Conservation (phyloP, 192 early-diverging fungal genomes). For the Coemansia erecta region DNA sequence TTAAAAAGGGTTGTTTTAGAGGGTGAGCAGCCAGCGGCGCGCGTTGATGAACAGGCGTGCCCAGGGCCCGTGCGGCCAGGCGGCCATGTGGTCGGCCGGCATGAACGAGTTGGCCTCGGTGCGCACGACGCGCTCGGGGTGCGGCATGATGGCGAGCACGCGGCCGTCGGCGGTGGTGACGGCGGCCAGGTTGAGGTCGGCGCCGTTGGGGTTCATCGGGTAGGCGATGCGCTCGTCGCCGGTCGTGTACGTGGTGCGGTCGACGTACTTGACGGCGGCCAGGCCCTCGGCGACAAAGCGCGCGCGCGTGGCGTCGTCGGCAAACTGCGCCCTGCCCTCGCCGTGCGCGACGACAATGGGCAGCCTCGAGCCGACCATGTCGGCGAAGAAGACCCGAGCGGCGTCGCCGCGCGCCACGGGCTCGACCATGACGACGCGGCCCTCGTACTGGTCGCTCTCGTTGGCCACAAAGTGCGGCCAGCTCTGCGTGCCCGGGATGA, state of each 20-base stretch:
- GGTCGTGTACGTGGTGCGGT: conserved; percentile 60
- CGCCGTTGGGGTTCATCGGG: conserved; percentile 98
- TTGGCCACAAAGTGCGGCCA: conserved; percentile 96
- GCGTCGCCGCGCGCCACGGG: conserved; percentile 12
- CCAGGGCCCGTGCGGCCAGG: conserved; percentile 74
- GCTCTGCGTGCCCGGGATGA: conserved; percentile 77
- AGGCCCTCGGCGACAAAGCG: conserved; percentile 54
- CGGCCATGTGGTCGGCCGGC: conserved; percentile 37
- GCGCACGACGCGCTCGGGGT: conserved; percentile 91
- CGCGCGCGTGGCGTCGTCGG: conserved; percentile 36
- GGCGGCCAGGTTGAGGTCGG: conserved; percentile 82
- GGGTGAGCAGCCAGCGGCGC: conserved; percentile 71
- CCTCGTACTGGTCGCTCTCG: conserved; percentile 94
- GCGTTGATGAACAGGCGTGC: conserved; percentile 92
- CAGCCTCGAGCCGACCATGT: conserved; percentile 85
- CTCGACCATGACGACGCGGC: conserved; percentile 74
- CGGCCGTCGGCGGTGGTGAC: conserved; percentile 82
- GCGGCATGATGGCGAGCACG: conserved; percentile 95
- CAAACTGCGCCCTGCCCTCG: conserved; percentile 90
- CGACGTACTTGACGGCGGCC: conserved; percentile 75
- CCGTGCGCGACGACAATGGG: conserved; percentile 98
- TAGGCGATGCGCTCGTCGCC: conserved; percentile 76
- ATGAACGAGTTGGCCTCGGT: conserved; percentile 89
- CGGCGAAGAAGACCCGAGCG: conserved; percentile 77
- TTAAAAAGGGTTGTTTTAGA: conserved; percentile 8